Evolutionary conservation across 2,329 filamentous ascomycete genomes (phyloP).

Genomic region (Phoma sp.): DNA sequence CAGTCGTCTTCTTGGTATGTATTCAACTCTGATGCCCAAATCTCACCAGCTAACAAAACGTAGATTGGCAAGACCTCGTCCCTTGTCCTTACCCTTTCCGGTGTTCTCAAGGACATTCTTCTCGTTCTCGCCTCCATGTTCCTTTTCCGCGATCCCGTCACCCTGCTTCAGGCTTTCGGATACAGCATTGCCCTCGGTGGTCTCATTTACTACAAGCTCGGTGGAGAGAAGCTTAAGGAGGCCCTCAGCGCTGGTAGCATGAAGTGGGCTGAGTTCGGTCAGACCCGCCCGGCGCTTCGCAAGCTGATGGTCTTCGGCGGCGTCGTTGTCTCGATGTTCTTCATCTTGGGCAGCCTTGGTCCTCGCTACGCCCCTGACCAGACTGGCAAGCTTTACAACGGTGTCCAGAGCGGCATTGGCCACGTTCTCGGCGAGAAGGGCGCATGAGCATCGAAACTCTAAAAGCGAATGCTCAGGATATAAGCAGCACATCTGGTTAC

Average conservation of each 20-base stretch:
- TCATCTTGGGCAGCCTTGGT: slow-evolving; percentile 65
- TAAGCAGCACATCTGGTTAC: slow-evolving; percentile 19
- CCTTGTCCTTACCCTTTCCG: slow-evolving; percentile 83
- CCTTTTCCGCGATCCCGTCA: slow-evolving; percentile 79
- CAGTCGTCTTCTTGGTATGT: slow-evolving; percentile 83
- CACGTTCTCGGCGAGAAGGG: slow-evolving; percentile 30
- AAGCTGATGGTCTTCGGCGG: slow-evolving; percentile 74
- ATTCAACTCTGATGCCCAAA: background rate
- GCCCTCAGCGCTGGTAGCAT: slow-evolving; percentile 74
- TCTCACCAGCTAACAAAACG: slow-evolving; percentile 19
- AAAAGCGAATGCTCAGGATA: slow-evolving; percentile 8
- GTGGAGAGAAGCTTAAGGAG: slow-evolving; percentile 80
- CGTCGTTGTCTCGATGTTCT: slow-evolving; percentile 68
- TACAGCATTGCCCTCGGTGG: slow-evolving; percentile 80
- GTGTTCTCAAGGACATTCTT: slow-evolving; percentile 87
- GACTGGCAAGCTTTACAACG: slow-evolving; percentile 41
- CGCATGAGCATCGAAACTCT: slow-evolving; percentile 14
- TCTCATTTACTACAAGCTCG: slow-evolving; percentile 87
- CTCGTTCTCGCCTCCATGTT: slow-evolving; percentile 80
- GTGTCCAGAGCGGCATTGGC: slow-evolving; percentile 45
- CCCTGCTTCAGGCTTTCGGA: slow-evolving; percentile 78
- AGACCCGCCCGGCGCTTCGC: slow-evolving; percentile 75
- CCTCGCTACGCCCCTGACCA: slow-evolving; percentile 48
- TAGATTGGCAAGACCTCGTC: slow-evolving; percentile 89
- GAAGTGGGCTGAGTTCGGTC: slow-evolving; percentile 86